These are phyloP conservation scores for Fraxinus albicans DNA, from an alignment of 305 asterid species.

Conservation along the genomic window DNA sequence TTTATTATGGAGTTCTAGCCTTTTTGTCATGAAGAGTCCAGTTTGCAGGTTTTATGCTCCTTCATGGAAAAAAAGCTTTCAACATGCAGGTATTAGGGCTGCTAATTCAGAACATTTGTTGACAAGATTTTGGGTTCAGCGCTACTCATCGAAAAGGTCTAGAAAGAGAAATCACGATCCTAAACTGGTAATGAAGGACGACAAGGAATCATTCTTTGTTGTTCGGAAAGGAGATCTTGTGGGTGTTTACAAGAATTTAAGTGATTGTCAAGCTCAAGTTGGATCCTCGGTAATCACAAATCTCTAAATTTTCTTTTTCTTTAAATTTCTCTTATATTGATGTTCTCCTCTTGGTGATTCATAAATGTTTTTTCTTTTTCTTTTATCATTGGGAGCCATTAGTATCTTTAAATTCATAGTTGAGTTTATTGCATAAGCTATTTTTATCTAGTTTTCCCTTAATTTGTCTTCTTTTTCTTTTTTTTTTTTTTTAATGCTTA, in stretches of 20 bases:
- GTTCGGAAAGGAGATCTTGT: conserved; percentile 91
- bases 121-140: conserved; percentile 42
- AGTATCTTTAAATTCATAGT: background rate
- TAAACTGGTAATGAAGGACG: conserved; percentile 68
- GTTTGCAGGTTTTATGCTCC: conserved; percentile 33
- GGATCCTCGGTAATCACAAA: conserved; percentile 74
- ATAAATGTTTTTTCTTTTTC: background rate
- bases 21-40: conserved; percentile 37
- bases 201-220: conserved; percentile 85
- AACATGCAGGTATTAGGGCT: conserved; percentile 41
- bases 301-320: background rate
- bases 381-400: background rate
- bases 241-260: conserved; percentile 86
- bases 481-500: background rate
- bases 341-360: background rate
- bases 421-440: background rate
- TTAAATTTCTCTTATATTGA: background rate
- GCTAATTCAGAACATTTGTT: conserved; percentile 31
- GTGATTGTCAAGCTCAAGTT: conserved; percentile 95
- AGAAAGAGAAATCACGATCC: conserved; percentile 36
- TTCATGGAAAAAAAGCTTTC: conserved; percentile 39
- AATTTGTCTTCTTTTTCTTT: too few relatives aligned
- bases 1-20: conserved; percentile 41
- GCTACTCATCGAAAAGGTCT: conserved; percentile 51
- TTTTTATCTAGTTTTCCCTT: background rate